Evolutionary conservation across 768 basidiomycete species (phyloP).

Genomic region (Sistotremastrum niveocremeum): DNA sequence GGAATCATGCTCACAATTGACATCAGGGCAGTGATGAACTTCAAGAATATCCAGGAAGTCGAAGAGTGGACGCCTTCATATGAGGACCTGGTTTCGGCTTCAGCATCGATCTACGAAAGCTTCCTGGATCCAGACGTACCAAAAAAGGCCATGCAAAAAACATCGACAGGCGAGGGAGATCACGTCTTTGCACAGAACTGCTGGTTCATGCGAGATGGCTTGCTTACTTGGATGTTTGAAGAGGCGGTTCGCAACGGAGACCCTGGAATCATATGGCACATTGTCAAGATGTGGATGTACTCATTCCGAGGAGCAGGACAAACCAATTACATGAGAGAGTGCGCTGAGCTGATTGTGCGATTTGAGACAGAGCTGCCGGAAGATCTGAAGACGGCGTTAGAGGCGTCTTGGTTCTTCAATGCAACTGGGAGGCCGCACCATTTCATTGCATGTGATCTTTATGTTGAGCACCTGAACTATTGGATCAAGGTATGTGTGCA

Average conservation of each 20-base stretch:
- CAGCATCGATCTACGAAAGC: too few species aligned
- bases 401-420: slow-evolving; percentile 18
- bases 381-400: slow-evolving; percentile 8
- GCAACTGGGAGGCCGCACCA: slow-evolving; percentile 13
- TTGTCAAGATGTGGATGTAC: slow-evolving; percentile 16
- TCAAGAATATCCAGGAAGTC: slow-evolving; percentile 6
- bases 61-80: slow-evolving; percentile 5
- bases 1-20: not conserved
- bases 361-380: slow-evolving; percentile 11
- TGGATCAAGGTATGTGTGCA: slow-evolving; percentile 15
- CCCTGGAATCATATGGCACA: slow-evolving; percentile 16
- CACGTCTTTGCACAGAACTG: too few species aligned
- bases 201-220: slow-evolving; percentile 19
- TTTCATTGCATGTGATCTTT: slow-evolving; percentile 17
- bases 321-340: slow-evolving; percentile 22
- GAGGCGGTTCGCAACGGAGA: slow-evolving; percentile 19
- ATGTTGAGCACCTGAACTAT: slow-evolving; percentile 19
- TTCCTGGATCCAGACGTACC: too few species aligned
- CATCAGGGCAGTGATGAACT: slow-evolving; percentile 6
- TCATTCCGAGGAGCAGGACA: slow-evolving; percentile 18
- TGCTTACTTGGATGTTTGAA: slow-evolving; percentile 17
- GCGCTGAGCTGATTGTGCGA: slow-evolving; percentile 3
- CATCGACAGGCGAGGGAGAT: too few species aligned
- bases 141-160: too few species aligned
- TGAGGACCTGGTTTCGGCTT: too few species aligned